phyloP scores from a whole-genome alignment of 371 early-diverging fungal genomes.

The Choanephora cucurbitarum region DNA sequence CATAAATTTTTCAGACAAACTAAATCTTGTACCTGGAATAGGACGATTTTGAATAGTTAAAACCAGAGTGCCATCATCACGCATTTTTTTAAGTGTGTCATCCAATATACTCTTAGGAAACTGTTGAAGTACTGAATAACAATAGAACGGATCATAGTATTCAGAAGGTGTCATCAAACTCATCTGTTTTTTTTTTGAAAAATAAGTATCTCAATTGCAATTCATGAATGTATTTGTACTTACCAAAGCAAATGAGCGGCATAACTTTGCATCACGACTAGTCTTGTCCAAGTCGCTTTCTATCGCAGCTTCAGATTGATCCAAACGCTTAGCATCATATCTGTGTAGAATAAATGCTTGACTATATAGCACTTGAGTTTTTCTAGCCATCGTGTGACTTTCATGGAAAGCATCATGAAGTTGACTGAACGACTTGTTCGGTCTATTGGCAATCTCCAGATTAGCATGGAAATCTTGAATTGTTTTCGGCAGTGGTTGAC shows the following conservation, averaged over 20 bases:
- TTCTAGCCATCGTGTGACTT: conserved; percentile 20
- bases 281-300: conserved; percentile 5
- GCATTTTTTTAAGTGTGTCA: conserved; percentile 24
- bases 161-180: conserved; percentile 56
- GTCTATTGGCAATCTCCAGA: not conserved
- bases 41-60: conserved; percentile 35
- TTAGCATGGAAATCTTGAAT: not conserved
- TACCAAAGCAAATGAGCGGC: conserved; percentile 39
- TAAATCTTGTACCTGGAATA: conserved; percentile 48
- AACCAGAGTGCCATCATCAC: conserved; percentile 28
- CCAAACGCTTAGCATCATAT: not conserved
- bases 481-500: not conserved
- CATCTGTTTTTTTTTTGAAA: no score
- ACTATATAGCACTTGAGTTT: conserved; percentile 15
- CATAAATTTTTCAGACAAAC: conserved; percentile 37
- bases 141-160: conserved; percentile 47
- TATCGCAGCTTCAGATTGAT: conserved; percentile 1
- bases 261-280: conserved; percentile 15
- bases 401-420: conserved; percentile 32
- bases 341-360: conserved; percentile 16
- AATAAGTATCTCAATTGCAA: no score
- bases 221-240: no score
- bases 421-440: conserved; percentile 5
- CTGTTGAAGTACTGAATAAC: conserved; percentile 33
- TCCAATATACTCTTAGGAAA: conserved; percentile 28